These are phyloP conservation scores for Triticum urartu DNA, from an alignment of 176 grass and related monocot genomes.

Conservation along the genomic window DNA sequence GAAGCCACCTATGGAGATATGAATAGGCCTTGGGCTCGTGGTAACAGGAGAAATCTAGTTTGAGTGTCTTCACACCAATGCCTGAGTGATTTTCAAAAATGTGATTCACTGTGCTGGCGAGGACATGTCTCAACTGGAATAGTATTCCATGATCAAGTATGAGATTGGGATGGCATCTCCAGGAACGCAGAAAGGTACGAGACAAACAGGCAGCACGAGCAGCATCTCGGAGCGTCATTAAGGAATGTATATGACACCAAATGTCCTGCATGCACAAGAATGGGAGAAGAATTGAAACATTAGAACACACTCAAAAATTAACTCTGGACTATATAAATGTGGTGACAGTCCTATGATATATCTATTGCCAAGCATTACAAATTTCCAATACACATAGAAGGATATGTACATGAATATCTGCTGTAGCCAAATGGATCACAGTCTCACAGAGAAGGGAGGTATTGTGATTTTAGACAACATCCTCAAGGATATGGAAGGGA, in stretches of 20 bases:
- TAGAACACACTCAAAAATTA: background rate
- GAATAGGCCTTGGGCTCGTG: background rate
- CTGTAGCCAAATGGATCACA: too few relatives aligned
- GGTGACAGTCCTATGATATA: background rate
- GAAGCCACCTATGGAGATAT: background rate
- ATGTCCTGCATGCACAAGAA: background rate
- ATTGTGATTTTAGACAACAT: too few relatives aligned
- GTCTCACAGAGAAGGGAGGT: too few relatives aligned
- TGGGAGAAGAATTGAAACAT: background rate
- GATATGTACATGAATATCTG: too few relatives aligned
- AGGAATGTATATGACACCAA: slow-evolving; percentile 3
- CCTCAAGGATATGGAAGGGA: background rate
- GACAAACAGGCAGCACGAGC: background rate
- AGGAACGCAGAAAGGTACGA: background rate
- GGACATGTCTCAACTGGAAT: background rate
- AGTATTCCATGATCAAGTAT: background rate
- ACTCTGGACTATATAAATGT: background rate
- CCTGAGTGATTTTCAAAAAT: background rate
- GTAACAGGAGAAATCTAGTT: background rate
- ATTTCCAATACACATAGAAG: background rate
- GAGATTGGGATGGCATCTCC: background rate
- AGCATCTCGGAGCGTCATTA: background rate
- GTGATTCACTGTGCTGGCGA: background rate
- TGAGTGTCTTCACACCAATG: background rate
- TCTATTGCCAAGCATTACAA: background rate